phyloP scores from a whole-genome alignment of 169 alveolate genomes.

The Eimeria sp. region DNA sequence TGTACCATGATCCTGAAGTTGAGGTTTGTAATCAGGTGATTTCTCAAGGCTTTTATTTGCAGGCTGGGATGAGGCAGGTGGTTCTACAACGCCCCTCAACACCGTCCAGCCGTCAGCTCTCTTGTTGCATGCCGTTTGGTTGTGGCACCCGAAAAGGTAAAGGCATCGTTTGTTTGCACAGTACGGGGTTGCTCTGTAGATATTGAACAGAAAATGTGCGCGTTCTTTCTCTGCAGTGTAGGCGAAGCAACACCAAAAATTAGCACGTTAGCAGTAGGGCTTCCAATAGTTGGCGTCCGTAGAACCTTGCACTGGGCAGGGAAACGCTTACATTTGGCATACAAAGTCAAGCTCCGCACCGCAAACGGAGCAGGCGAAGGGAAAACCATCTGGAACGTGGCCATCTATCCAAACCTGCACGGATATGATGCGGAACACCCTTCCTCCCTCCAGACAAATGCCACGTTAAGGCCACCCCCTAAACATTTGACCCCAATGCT shows the following conservation, averaged over 20 bases:
- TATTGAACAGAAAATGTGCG: not conserved
- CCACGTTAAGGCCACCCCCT: not conserved
- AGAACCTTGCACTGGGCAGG: not conserved
- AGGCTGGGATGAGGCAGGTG: not conserved
- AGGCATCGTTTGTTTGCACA: slow-evolving; percentile 68
- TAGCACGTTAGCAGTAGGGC: not conserved
- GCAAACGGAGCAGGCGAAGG: slow-evolving; percentile 53
- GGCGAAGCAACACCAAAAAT: not conserved
- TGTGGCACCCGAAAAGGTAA: slow-evolving; percentile 80
- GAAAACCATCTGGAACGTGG: slow-evolving; percentile 34
- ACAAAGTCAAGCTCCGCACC: slow-evolving; percentile 75
- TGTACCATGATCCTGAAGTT: not conserved
- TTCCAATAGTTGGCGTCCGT: not conserved
- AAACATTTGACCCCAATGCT: not conserved
- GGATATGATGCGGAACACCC: not conserved
- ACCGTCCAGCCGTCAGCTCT: slow-evolving; percentile 47
- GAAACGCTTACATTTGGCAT: slow-evolving; percentile 61
- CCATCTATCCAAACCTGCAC: slow-evolving; percentile 75
- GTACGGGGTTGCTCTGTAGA: slow-evolving; percentile 81
- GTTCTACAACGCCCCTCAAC: slow-evolving; percentile 58
- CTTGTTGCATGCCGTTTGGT: slow-evolving; percentile 53
- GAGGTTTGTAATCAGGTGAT: not conserved
- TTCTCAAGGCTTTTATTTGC: not conserved
- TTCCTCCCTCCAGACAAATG: not conserved
- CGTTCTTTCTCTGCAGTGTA: not conserved